phyloP scores from a whole-genome alignment of 352 stramenopile genomes.

The Vaucheria bursata region DNA sequence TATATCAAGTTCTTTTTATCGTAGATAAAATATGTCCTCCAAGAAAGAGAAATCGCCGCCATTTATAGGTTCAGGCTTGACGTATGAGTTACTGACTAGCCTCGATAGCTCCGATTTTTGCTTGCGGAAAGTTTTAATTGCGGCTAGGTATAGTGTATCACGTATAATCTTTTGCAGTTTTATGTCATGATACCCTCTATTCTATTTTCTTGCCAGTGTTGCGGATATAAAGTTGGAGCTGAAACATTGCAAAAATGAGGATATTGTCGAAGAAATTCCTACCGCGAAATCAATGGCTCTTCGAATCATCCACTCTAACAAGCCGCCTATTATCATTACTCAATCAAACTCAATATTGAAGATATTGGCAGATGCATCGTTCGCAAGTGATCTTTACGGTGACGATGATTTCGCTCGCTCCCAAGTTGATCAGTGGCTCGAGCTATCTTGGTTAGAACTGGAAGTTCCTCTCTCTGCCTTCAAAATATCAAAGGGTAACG shows the following conservation, averaged over 20 bases:
- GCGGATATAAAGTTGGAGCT: slow-evolving; percentile 14
- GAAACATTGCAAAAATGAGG: slow-evolving; percentile 23
- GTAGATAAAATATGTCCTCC: too few relatives aligned
- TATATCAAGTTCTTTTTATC: too few relatives aligned
- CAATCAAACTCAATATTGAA: slow-evolving; percentile 50
- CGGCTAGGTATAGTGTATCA: slow-evolving; percentile 11
- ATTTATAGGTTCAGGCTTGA: slow-evolving; percentile 28
- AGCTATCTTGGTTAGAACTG: slow-evolving; percentile 52
- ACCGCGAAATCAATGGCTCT: slow-evolving; percentile 29
- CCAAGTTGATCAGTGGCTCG: slow-evolving; percentile 55
- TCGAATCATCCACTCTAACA: slow-evolving; percentile 13
- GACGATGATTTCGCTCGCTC: slow-evolving; percentile 40
- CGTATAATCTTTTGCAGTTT: not conserved
- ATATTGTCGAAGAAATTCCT: slow-evolving; percentile 13
- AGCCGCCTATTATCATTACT: slow-evolving; percentile 18
- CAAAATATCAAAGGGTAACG: slow-evolving; percentile 14
- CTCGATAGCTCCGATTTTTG: slow-evolving; percentile 29
- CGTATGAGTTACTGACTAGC: slow-evolving; percentile 11
- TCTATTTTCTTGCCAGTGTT: slow-evolving; percentile 10
- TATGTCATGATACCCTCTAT: not conserved
- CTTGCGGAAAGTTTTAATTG: slow-evolving; percentile 33
- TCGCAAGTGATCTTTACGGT: slow-evolving; percentile 45
- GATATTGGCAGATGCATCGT: slow-evolving; percentile 35
- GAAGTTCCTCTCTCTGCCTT: slow-evolving; percentile 46
- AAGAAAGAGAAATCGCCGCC: slow-evolving; percentile 9